Conservation (phyloP, 176 grass and related monocot species). For the Neostapfia colusana region DNA sequence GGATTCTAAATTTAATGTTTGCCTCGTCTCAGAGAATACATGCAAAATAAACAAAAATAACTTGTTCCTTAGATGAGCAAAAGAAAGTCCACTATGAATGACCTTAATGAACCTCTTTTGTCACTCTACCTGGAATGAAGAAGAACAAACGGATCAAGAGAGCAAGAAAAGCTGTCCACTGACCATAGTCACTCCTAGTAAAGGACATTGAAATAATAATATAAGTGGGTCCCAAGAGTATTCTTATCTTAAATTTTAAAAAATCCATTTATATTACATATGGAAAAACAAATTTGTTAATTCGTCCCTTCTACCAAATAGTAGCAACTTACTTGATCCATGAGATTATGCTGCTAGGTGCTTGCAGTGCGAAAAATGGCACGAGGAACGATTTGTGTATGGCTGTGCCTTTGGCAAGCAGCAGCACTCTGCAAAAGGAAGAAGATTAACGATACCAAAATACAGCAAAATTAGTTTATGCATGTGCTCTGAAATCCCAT, state of each 20-base stretch:
- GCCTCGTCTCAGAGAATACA: not conserved
- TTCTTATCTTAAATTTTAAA: not conserved
- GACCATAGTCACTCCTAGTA: slow-evolving; percentile 81
- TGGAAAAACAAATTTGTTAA: slow-evolving; percentile 3
- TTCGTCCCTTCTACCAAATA: slow-evolving; percentile 17
- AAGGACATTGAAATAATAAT: slow-evolving; percentile 22
- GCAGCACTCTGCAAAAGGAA: slow-evolving; percentile 68
- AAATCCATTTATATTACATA: slow-evolving; percentile 5
- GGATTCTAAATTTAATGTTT: not conserved
- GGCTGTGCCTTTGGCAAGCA: slow-evolving; percentile 80
- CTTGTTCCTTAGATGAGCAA: not conserved
- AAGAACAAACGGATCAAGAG: slow-evolving; percentile 85
- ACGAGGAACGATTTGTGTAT: slow-evolving; percentile 95
- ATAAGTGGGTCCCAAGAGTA: slow-evolving; percentile 6
- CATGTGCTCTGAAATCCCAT: not conserved
- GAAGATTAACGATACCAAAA: slow-evolving; percentile 11
- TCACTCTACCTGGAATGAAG: slow-evolving; percentile 70
- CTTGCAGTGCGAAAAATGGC: slow-evolving; percentile 81
- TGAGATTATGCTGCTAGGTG: slow-evolving; percentile 66
- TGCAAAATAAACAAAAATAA: not conserved
- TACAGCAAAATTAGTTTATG: not conserved
- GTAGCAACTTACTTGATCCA: slow-evolving; percentile 88
- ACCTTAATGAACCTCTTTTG: not conserved
- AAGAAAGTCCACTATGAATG: not conserved
- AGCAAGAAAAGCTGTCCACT: slow-evolving; percentile 88